phyloP scores from a whole-genome alignment of 2,329 filamentous ascomycete genomes.

The Fusarium redolens region DNA sequence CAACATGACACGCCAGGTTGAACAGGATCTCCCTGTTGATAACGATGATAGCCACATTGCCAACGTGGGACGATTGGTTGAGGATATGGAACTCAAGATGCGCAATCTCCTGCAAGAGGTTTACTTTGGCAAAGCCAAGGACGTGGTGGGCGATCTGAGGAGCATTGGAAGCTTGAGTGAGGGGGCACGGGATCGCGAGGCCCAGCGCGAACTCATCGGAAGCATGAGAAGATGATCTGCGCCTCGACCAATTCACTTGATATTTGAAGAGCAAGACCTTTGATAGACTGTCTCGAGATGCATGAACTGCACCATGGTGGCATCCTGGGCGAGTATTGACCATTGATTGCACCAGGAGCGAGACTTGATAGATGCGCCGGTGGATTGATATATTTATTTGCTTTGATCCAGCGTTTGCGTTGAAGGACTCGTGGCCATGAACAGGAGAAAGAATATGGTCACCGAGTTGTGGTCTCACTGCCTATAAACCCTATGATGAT shows the following conservation, averaged over 20 bases:
- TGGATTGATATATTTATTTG: background rate
- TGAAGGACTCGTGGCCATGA: background rate
- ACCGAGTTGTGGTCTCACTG: background rate
- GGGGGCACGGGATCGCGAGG: conserved; percentile 82
- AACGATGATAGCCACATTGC: conserved; percentile 93
- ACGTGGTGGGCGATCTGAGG: conserved; percentile 94
- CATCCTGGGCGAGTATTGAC: background rate
- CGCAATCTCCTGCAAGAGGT: conserved; percentile 97
- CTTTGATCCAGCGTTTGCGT: background rate
- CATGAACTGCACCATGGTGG: background rate
- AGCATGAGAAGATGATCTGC: conserved; percentile 61
- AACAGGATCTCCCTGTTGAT: conserved; percentile 89
- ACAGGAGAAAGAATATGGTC: background rate
- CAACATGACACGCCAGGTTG: conserved; percentile 97
- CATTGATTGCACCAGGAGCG: background rate
- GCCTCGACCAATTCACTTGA: background rate
- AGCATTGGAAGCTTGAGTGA: conserved; percentile 88
- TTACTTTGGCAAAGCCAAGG: conserved; percentile 99
- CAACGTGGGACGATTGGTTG: conserved; percentile 92
- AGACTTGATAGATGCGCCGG: conserved; percentile 13
- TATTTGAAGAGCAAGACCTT: conserved; percentile 20
- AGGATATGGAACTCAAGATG: conserved; percentile 99
- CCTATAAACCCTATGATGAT: background rate
- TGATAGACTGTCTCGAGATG: conserved; percentile 24
- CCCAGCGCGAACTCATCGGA: conserved; percentile 88